phyloP scores from a whole-genome alignment of 371 early-diverging fungal species.

The Rhizopus delemar region DNA sequence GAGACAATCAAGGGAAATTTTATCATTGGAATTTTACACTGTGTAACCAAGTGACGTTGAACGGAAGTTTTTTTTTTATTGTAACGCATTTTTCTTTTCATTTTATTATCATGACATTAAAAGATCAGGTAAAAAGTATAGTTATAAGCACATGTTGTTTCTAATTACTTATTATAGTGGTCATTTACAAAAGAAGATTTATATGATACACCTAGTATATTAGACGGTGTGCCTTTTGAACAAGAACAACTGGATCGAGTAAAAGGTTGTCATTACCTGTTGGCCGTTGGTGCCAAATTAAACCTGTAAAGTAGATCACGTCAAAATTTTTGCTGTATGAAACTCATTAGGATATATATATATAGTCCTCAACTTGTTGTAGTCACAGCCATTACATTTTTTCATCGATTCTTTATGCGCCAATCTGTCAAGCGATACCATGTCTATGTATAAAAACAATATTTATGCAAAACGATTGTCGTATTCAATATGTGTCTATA shows the following conservation, averaged over 20 bases:
- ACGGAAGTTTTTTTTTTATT: background rate
- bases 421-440: slow-evolving; percentile 66
- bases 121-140: background rate
- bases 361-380: slow-evolving; percentile 65
- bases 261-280: slow-evolving; percentile 68
- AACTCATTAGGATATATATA: background rate
- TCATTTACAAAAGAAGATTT: slow-evolving; percentile 69
- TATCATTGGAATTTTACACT: background rate
- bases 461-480: background rate
- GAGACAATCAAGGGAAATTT: background rate
- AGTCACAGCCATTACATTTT: slow-evolving; percentile 71
- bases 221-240: slow-evolving; percentile 47
- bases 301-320: slow-evolving; percentile 49
- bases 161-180: slow-evolving; percentile 52
- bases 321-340: background rate
- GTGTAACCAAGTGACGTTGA: slow-evolving; percentile 3
- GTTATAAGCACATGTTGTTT: background rate
- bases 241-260: slow-evolving; percentile 60
- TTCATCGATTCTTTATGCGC: slow-evolving; percentile 84
- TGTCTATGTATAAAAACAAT: slow-evolving; percentile 57
- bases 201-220: slow-evolving; percentile 61
- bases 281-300: slow-evolving; percentile 64
- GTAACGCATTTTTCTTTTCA: background rate
- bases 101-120: background rate
- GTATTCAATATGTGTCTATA: slow-evolving; percentile 27